phyloP scores from a whole-genome alignment of 169 alveolate species.

The Prorocentrum cordatum region DNA sequence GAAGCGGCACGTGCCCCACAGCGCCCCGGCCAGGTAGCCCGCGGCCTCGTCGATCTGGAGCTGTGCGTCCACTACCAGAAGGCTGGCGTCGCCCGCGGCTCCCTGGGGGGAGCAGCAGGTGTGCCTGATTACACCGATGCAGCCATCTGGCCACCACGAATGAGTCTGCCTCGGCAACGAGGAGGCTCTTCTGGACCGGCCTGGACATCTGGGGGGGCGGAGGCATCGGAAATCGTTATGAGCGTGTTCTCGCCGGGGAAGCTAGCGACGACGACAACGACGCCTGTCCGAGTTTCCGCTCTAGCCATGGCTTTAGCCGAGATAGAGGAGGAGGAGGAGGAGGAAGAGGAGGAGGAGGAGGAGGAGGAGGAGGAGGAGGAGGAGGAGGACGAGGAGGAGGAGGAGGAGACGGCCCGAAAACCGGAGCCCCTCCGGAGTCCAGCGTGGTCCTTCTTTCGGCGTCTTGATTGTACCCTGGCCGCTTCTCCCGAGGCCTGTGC shows the following conservation, averaged over 20 bases:
- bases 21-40: constrained; percentile 49
- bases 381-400: not conserved
- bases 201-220: not conserved
- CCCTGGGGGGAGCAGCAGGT: constrained; percentile 5
- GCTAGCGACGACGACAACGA: no score
- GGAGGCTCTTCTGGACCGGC: not conserved
- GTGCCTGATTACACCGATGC: not conserved
- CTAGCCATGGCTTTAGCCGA: no score
- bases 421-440: no score
- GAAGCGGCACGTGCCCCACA: constrained; percentile 59
- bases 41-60: constrained; percentile 48
- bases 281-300: no score
- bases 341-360: not conserved
- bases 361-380: not conserved
- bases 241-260: no score
- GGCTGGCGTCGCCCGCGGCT: not conserved
- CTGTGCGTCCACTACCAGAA: constrained; percentile 13
- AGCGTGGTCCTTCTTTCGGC: no score
- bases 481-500: no score
- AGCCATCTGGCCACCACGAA: not conserved
- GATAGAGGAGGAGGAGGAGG: not conserved
- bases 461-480: no score
- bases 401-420: not conserved
- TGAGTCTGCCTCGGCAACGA: not conserved
- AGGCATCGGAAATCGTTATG: no score